Percentiles rank a stretch among this genome's conserved stretches.
Evolutionary conservation across 78 protist species (phyloP).

Genomic region (Polysphondylium violaceum): DNA sequence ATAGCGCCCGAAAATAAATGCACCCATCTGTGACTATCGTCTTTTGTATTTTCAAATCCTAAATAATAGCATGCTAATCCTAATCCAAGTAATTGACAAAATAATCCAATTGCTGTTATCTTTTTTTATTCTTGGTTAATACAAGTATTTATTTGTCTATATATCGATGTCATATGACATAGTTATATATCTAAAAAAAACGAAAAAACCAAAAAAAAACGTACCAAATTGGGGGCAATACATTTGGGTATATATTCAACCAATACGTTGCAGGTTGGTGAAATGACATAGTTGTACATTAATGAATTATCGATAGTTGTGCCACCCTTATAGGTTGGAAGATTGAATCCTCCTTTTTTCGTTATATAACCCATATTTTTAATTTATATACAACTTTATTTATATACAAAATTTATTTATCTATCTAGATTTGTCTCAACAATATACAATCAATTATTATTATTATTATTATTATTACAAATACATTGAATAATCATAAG

Average conservation of each 20-base stretch:
- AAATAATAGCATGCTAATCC: constrained; percentile 9
- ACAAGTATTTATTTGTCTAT: neutral
- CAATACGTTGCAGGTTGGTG: constrained; percentile 54
- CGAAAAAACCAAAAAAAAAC: neutral
- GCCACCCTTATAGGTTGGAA: constrained; percentile 55
- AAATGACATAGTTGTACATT: constrained; percentile 44
- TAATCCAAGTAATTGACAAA: constrained; percentile 56
- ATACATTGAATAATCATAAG: no score
- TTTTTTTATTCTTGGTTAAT: neutral
- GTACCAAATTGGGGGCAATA: constrained; percentile 54
- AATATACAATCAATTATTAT: no score
- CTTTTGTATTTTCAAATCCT: neutral
- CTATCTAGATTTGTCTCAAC: no score
- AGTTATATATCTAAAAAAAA: neutral
- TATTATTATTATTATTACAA: no score
- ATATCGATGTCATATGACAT: neutral
- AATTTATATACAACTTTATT: neutral
- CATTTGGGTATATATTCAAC: constrained; percentile 55
- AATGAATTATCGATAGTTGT: constrained; percentile 57
- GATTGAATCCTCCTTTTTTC: constrained; percentile 7
- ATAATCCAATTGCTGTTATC: constrained; percentile 75
- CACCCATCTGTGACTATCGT: constrained; percentile 28
- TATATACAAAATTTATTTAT: no score
- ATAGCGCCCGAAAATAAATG: constrained; percentile 33
- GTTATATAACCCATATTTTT: constrained; percentile 45